Evolutionary conservation across 1,284 basidiomycete genomes (phyloP), one percentile per base, ranked within the genome.

Genomic region (Tremellales sp.): DNA sequence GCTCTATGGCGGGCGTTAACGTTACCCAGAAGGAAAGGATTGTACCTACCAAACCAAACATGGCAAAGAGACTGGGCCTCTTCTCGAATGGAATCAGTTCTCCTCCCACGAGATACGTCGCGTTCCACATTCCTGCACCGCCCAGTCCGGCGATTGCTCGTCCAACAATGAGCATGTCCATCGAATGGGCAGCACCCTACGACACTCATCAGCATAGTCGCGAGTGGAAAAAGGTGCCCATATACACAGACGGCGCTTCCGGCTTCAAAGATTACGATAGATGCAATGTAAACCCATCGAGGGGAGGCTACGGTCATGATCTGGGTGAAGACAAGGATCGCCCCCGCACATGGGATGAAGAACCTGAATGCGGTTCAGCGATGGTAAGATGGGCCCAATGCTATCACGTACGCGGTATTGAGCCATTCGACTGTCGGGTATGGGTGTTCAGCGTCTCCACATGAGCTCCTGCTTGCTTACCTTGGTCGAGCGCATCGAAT

Each of bases 41-140:
- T n/a, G 9, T n/a, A 46, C 50, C 14, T 21, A 54, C 50, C 3
- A 56, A 31, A 3, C 60, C 60, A 31, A 55, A 52, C 10, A 63
- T 31, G 5, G 51, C 51, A 36, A 60, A 63, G 13, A 53, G 40
- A 12, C 54, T 44, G 3, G 56, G 50, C n/a, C 60, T 52, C 33
- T 58, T 60, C 21, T 51, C 45, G 24, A 53, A 53, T 2, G 60
- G 60, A n/a, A 58, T 58, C 12, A 58, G 31, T 16, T 60, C 54
- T 22, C 50, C 50, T 4, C 51, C 56, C 16, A 63, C 52, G 3
- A 60, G 36, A 36, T 53, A 63, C 3, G 60, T 55, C 4, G 58
- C 58, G 37, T 61, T 61, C 54, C 53, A 60, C 41, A 58, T 43
- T n/a, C 58, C 58, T 1, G 57, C 56, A 28, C 60, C 60, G 12